Percentiles rank a stretch among this genome's conserved stretches.
These are phyloP conservation scores for Ramalina intermedia DNA, from an alignment of 495 filamentous ascomycete genomes.

Conservation along the genomic window DNA sequence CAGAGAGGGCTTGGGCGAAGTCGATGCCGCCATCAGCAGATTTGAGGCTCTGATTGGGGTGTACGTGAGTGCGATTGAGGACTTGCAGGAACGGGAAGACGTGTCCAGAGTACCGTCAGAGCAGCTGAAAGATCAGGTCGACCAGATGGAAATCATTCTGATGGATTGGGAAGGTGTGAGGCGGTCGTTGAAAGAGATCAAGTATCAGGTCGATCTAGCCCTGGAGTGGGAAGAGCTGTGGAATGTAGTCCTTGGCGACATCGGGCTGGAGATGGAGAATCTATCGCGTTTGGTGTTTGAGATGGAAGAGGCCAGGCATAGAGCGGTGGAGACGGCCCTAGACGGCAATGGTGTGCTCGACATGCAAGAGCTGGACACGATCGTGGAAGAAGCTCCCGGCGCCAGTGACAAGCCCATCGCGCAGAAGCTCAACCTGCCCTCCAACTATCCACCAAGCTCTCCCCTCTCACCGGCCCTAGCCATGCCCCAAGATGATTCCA, in stretches of 20 bases:
- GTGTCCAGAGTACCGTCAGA: slow-evolving; percentile 52
- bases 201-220: slow-evolving; percentile 82
- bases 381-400: slow-evolving; percentile 73
- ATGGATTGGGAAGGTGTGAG: slow-evolving; percentile 75
- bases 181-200: slow-evolving; percentile 56
- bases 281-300: slow-evolving; percentile 77
- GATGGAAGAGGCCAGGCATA: slow-evolving; percentile 88
- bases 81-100: slow-evolving; percentile 68
- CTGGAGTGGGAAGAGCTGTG: slow-evolving; percentile 99
- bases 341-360: slow-evolving; percentile 49
- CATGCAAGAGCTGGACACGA: slow-evolving; percentile 81
- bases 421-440: slow-evolving; percentile 47
- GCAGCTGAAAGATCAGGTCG: slow-evolving; percentile 54
- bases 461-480: slow-evolving; percentile 42
- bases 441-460: slow-evolving; percentile 41
- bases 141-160: slow-evolving; percentile 75
- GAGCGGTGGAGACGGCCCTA: slow-evolving; percentile 43
- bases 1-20: slow-evolving; percentile 74
- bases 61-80: slow-evolving; percentile 82
- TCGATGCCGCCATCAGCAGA: slow-evolving; percentile 69
- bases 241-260: slow-evolving; percentile 85
- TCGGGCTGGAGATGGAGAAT: slow-evolving; percentile 76
- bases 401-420: slow-evolving; percentile 31
- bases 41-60: slow-evolving; percentile 81
- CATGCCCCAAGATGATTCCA: slow-evolving; percentile 57